Evolutionary conservation across 2,329 filamentous ascomycete genomes (phyloP).

Genomic region (Bertia moriformis): DNA sequence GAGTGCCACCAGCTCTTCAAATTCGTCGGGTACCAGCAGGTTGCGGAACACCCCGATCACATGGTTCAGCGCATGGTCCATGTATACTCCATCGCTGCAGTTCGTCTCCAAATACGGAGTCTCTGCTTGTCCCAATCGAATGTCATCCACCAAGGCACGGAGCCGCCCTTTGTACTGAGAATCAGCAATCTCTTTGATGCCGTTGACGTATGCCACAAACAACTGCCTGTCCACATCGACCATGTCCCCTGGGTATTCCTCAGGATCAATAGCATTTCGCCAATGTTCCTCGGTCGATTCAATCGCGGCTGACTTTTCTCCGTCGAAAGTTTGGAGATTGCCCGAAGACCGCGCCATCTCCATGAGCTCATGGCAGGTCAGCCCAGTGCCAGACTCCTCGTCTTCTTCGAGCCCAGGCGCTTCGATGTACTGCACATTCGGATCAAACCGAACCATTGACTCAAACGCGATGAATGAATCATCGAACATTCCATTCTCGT

Average conservation of each 20-base stretch:
- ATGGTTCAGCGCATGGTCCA: conserved; percentile 18
- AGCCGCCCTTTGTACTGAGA: conserved; percentile 16
- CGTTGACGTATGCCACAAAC: conserved; percentile 23
- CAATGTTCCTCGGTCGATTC: conserved; percentile 1
- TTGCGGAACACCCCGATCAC: conserved; percentile 22
- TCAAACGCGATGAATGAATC: conserved; percentile 20
- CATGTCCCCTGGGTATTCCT: conserved; percentile 18
- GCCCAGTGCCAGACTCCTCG: conserved; percentile 10
- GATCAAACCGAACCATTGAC: conserved; percentile 16
- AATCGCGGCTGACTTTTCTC: neutral
- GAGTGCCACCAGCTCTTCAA: conserved; percentile 14
- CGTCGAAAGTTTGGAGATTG: conserved; percentile 5
- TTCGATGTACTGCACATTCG: conserved; percentile 17
- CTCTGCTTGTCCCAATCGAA: conserved; percentile 4
- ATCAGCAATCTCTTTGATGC: conserved; percentile 18
- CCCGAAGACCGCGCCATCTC: conserved; percentile 13
- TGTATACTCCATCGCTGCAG: conserved; percentile 14
- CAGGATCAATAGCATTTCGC: conserved; percentile 9
- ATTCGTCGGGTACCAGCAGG: conserved; percentile 18
- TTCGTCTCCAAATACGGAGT: neutral
- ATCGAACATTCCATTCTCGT: conserved; percentile 15
- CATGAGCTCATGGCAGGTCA: conserved; percentile 24
- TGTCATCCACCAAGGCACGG: conserved; percentile 15
- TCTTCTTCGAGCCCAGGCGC: conserved; percentile 10
- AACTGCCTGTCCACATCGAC: conserved; percentile 20